phyloP scores from a whole-genome alignment of 2,329 filamentous ascomycete species.

The Microdochium bolleyi region DNA sequence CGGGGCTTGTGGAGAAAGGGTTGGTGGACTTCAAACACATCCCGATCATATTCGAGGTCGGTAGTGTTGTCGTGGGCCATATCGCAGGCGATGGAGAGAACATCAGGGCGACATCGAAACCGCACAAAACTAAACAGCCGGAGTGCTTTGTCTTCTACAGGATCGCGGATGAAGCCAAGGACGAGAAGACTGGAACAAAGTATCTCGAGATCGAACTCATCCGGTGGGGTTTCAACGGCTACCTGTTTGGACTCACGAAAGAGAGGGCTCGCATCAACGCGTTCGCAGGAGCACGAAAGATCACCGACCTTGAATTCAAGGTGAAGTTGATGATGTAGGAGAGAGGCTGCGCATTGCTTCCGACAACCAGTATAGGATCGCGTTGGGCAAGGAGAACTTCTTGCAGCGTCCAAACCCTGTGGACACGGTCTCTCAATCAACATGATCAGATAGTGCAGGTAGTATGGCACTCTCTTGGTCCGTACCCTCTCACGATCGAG shows the following conservation, averaged over 20 bases:
- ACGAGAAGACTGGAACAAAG: background rate
- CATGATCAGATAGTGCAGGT: no score
- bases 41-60: background rate
- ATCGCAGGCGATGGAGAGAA: background rate
- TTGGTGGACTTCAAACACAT: background rate
- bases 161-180: background rate
- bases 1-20: background rate
- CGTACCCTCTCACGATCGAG: no score
- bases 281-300: background rate
- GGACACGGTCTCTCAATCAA: no score
- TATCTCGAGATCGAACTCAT: background rate
- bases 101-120: background rate
- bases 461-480: no score
- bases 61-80: background rate
- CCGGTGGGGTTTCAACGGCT: background rate
- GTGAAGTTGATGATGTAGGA: no score
- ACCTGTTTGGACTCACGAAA: background rate
- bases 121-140: background rate
- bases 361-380: no score
- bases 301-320: background rate
- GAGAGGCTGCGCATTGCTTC: no score
- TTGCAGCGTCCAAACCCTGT: no score
- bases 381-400: no score
- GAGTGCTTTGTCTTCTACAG: background rate
- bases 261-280: background rate